phyloP scores from a whole-genome alignment of 345 rosid genomes.

The Odontarrhena argentea region DNA sequence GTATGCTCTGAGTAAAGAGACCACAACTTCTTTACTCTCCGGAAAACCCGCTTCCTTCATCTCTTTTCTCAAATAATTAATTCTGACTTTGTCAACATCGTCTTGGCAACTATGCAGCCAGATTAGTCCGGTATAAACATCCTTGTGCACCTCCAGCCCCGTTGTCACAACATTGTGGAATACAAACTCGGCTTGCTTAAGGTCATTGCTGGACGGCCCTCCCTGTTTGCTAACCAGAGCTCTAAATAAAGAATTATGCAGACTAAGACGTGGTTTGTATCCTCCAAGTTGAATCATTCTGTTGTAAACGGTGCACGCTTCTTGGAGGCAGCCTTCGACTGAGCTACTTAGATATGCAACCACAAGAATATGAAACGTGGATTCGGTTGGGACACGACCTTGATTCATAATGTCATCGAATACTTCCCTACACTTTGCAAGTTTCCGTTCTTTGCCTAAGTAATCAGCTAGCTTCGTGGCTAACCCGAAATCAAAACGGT shows the following conservation, averaged over 20 bases:
- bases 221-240: slow-evolving; percentile 67
- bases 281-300: slow-evolving; percentile 95
- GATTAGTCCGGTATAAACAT: slow-evolving; percentile 69
- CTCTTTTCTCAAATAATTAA: slow-evolving; percentile 57
- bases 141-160: slow-evolving; percentile 70
- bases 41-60: slow-evolving; percentile 62
- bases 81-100: slow-evolving; percentile 55
- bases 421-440: slow-evolving; percentile 71
- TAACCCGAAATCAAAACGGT: slow-evolving; percentile 78
- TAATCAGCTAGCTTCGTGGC: slow-evolving; percentile 85
- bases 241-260: slow-evolving; percentile 81
- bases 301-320: slow-evolving; percentile 80
- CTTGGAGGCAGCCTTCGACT: slow-evolving; percentile 67
- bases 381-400: slow-evolving; percentile 88
- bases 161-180: slow-evolving; percentile 70
- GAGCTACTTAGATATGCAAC: slow-evolving; percentile 80
- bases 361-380: slow-evolving; percentile 78
- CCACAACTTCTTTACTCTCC: slow-evolving; percentile 63
- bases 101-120: slow-evolving; percentile 92
- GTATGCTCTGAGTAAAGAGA: slow-evolving; percentile 75
- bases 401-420: slow-evolving; percentile 81
- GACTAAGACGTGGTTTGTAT: slow-evolving; percentile 62
- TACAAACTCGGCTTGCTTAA: slow-evolving; percentile 85
- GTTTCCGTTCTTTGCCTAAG: slow-evolving; percentile 81
- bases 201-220: slow-evolving; percentile 52